Evolutionary conservation across 2,329 filamentous ascomycete species (phyloP).

Genomic region (Trichoderma sp.): DNA sequence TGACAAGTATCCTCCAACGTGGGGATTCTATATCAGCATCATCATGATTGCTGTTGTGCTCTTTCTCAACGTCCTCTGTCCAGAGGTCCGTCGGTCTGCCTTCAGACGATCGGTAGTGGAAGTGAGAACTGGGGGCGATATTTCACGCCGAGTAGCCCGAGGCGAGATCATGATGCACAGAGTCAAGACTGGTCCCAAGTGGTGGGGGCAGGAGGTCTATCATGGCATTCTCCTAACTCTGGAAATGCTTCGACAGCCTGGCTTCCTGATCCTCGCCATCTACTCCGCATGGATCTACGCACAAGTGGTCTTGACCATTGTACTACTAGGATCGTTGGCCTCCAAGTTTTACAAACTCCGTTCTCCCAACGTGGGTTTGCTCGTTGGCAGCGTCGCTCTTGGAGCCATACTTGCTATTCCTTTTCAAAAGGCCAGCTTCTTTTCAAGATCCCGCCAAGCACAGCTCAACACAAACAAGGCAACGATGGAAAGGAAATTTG

Average conservation of each 20-base stretch:
- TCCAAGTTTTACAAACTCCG: constrained; percentile 64
- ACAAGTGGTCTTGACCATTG: constrained; percentile 68
- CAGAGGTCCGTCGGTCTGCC: constrained; percentile 67
- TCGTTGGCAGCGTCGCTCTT: constrained; percentile 62
- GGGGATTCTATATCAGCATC: constrained; percentile 74
- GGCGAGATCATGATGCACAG: constrained; percentile 77
- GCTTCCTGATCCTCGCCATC: constrained; percentile 68
- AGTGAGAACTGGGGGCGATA: constrained; percentile 50
- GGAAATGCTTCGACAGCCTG: constrained; percentile 71
- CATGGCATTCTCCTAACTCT: constrained; percentile 64
- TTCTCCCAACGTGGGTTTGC: constrained; percentile 63
- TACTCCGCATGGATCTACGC: constrained; percentile 78
- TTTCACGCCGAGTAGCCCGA: constrained; percentile 59
- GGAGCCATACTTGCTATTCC: constrained; percentile 69
- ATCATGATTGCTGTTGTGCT: constrained; percentile 63
- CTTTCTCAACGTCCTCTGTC: constrained; percentile 66
- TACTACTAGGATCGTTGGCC: constrained; percentile 68
- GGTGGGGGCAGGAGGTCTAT: constrained; percentile 74
- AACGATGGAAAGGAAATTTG: constrained; percentile 60
- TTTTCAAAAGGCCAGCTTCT: constrained; percentile 67
- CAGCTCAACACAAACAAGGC: constrained; percentile 62
- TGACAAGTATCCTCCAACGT: constrained; percentile 59
- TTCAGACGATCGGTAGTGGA: constrained; percentile 67
- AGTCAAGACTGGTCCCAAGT: constrained; percentile 65
- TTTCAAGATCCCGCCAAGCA: constrained; percentile 61